Base-by-base conservation (phyloP, 177 flowering plant species). In the Tripterygium wilfordii region DNA sequence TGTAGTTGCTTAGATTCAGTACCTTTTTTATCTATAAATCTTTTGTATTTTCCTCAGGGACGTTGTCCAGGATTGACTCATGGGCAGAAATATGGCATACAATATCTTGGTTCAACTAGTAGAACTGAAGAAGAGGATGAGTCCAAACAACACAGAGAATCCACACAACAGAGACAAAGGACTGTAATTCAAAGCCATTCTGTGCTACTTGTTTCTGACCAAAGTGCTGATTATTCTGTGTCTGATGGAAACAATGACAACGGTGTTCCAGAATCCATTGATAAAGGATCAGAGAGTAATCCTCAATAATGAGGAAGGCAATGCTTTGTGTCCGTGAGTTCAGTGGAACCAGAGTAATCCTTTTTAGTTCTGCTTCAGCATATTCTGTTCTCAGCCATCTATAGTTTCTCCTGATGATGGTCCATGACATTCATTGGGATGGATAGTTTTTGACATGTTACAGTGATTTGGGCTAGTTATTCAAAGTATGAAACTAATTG, bases 31-130 rank as follows among this genome's bases (percentile, higher is more conserved):
- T 39, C 10, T 27, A 28, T 28, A 30, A 13, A 40, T 51, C 4
- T 26, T 12, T 42, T 8, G 0, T 4, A 14, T 61, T 42, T 45
- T 5, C 8, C 26, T 39, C 78, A 88, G 96, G 94, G 94, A 3
- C 21, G 69, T 54, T 85, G 94, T 48, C 87, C 77, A 17, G 95
- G 88, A 41, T 70, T 83, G 53, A 66, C 80, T 42, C 79, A 85
- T 67, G 85, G 53, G 7, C 95, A 81, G 56, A 83, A 74, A 61
- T 78, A 57, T 62, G 89, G 89, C 10, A 49, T 88, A 56, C 62
- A 79, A 26, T 85, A 69, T 57, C 25, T 42, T 25, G 61, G 60
- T 20, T 58, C 76, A 35, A 42, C 51, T 22, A 60, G 59, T 38
- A 32, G 26, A 45, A 32, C 23, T 45, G 54, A 31, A 3, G 52